Percentiles rank a stretch among this genome's conserved stretches.
These are phyloP conservation scores for Rhynchosporium graminicola DNA, from an alignment of 2,329 filamentous ascomycete species.

Conservation along the genomic window DNA sequence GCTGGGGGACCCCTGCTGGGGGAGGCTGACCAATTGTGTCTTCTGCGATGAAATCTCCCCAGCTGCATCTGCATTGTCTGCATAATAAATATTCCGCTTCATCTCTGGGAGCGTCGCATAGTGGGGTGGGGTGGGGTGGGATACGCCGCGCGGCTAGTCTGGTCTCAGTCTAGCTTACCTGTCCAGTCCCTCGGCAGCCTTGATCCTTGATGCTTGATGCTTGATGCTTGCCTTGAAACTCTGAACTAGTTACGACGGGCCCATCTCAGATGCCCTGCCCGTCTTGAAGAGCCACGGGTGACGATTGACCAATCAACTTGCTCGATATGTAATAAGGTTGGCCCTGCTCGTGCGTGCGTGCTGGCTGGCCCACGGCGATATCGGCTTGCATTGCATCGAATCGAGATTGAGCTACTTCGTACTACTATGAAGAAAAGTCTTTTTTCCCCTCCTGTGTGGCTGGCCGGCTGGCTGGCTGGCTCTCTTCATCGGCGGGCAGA, in stretches of 20 bases:
- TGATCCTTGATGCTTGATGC: neutral
- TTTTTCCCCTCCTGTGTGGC: neutral
- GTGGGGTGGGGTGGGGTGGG: neutral
- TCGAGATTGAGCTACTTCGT: too few relatives aligned
- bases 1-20: conserved; percentile 29
- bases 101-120: conserved; percentile 1
- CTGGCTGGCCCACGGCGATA: conserved; percentile 21
- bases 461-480: too few relatives aligned
- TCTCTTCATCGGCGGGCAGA: too few relatives aligned
- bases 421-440: conserved; percentile 21
- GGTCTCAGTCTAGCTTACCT: too few relatives aligned
- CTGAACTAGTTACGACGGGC: conserved; percentile 7
- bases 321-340: conserved; percentile 22
- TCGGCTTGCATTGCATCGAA: conserved; percentile 16
- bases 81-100: conserved; percentile 19
- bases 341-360: conserved; percentile 11
- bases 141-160: too few relatives aligned
- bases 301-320: neutral
- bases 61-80: conserved; percentile 16
- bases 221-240: neutral
- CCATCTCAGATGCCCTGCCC: neutral
- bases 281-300: conserved; percentile 7
- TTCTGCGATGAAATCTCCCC: conserved; percentile 20
- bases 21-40: conserved; percentile 20
- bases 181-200: conserved; percentile 13